Conservation (phyloP, 2,329 filamentous ascomycete genomes). For the Aspergillus ruber region DNA sequence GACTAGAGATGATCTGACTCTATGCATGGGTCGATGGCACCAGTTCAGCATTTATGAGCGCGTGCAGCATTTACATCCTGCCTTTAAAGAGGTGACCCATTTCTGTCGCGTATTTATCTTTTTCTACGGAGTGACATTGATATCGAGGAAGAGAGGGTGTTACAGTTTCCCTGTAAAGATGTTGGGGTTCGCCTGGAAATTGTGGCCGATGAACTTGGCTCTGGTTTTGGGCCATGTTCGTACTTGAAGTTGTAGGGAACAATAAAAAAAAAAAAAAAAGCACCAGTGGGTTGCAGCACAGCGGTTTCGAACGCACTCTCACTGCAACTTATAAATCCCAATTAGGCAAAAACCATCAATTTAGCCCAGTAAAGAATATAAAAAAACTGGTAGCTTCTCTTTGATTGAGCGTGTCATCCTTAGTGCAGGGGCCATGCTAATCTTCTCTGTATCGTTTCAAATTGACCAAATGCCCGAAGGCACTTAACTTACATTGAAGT, state of each 20-base stretch:
- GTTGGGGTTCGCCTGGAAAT: too few species aligned
- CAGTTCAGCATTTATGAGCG: too few species aligned
- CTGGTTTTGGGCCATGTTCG: too few species aligned
- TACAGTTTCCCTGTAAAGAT: too few species aligned
- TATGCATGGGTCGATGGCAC: too few species aligned
- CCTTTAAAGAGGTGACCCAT: too few species aligned
- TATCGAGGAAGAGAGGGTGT: too few species aligned
- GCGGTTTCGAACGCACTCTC: slow-evolving; percentile 8
- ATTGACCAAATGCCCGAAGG: slow-evolving; percentile 56
- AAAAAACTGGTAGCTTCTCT: slow-evolving; percentile 69
- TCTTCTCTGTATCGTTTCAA: slow-evolving; percentile 69
- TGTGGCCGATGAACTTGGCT: too few species aligned
- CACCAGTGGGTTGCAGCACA: too few species aligned
- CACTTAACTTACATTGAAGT: slow-evolving; percentile 11
- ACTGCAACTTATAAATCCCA: background rate
- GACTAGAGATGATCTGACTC: too few species aligned
- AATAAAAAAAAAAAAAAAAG: background rate
- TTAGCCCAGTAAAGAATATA: slow-evolving; percentile 20
- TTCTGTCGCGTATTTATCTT: background rate
- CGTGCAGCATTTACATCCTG: too few species aligned
- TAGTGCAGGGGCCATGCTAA: slow-evolving; percentile 83
- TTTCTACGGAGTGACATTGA: too few species aligned
- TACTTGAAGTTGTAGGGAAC: background rate
- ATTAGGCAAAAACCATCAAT: slow-evolving; percentile 10
- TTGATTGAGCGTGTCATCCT: slow-evolving; percentile 89